These are phyloP conservation scores for Cladosporium sp. DNA, from an alignment of 2,329 filamentous ascomycete genomes.

Conservation along the genomic window DNA sequence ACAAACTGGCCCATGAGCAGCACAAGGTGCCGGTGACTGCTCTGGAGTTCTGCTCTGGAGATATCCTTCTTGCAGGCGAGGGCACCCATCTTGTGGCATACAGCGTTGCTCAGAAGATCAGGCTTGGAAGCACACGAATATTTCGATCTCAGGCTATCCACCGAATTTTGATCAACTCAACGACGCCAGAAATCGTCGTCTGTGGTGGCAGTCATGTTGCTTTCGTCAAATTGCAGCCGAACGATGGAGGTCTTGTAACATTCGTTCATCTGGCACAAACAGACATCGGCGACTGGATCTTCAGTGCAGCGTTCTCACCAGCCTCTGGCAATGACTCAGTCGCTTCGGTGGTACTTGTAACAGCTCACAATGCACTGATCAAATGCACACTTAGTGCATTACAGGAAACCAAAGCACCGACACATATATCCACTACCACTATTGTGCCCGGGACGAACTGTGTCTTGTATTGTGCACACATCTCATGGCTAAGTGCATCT, in stretches of 20 bases:
- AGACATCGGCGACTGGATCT: slow-evolving; percentile 71
- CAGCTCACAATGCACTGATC: slow-evolving; percentile 81
- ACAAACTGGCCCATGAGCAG: background rate
- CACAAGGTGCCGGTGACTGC: slow-evolving; percentile 41
- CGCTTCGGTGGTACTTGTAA: slow-evolving; percentile 59
- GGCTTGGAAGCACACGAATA: slow-evolving; percentile 41
- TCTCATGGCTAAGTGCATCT: slow-evolving; percentile 57
- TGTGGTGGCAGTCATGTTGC: slow-evolving; percentile 65
- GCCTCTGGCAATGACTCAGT: background rate
- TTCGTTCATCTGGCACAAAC: background rate
- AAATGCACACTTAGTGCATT: slow-evolving; percentile 7
- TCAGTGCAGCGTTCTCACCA: slow-evolving; percentile 57
- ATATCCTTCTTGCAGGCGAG: slow-evolving; percentile 39
- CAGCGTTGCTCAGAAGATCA: slow-evolving; percentile 22
- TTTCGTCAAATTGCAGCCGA: background rate
- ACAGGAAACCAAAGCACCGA: background rate
- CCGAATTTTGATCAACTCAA: slow-evolving; percentile 55
- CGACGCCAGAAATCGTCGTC: slow-evolving; percentile 45
- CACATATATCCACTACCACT: background rate
- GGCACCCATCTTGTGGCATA: slow-evolving; percentile 41
- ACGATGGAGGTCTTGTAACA: background rate
- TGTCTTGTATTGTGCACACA: slow-evolving; percentile 79
- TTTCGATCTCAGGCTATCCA: slow-evolving; percentile 71
- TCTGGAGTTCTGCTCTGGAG: slow-evolving; percentile 33
- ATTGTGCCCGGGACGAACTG: slow-evolving; percentile 67